Base-by-base conservation (phyloP, 108 stramenopile genomes). In the Cyclotella cryptica region DNA sequence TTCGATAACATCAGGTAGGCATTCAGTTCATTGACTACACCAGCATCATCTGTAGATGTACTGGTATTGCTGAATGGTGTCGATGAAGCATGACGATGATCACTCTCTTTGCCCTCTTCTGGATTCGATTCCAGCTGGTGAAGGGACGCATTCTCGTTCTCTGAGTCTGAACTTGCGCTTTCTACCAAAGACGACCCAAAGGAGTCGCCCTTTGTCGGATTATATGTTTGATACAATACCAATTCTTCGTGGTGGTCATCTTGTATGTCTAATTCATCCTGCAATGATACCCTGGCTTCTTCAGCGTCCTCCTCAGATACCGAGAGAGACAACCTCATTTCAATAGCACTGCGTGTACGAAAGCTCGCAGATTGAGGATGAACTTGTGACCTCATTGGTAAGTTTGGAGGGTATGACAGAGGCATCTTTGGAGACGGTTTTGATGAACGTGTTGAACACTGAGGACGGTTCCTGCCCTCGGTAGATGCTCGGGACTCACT, bases 301-400 rank as follows among this genome's bases (percentile, higher is more conserved):
- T 39, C 62, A 40, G 18, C 55, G 10, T 71, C 55, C 5, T 71
- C 69, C 41, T 68, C 67, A 18, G 67, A 68, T 2, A 41, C 41
- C 19, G 69, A 71, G 42, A 71, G 43, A 10, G 69, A 71, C 54
- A 71, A 58, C 24, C 44, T 66, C 43, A 29, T 66, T 43, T 67
- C 66, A 19, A 67, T 28, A 17, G 28, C 9, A 40, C 45, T 21
- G 52, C 53, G 19, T n/a, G 63, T 49, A 12, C n/a, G 19, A 26
- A n/a, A 24, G 22, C 66, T 55, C 18, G 69, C 9, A 58, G 53
- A 30, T n/a, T 35, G 55, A 43, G 71, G 58, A 21, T 27, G 57
- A 65, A 39, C 21, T 10, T 57, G 49, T 18, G 49, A 63, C 21
- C 74, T 29, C 52, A 74, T 51, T 27, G 49, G 63, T 18, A 74